Percentiles rank a stretch among this genome's conserved stretches.
These are phyloP conservation scores for Potentilla sterilis DNA, from an alignment of 306 rosid genomes.

Conservation along the genomic window DNA sequence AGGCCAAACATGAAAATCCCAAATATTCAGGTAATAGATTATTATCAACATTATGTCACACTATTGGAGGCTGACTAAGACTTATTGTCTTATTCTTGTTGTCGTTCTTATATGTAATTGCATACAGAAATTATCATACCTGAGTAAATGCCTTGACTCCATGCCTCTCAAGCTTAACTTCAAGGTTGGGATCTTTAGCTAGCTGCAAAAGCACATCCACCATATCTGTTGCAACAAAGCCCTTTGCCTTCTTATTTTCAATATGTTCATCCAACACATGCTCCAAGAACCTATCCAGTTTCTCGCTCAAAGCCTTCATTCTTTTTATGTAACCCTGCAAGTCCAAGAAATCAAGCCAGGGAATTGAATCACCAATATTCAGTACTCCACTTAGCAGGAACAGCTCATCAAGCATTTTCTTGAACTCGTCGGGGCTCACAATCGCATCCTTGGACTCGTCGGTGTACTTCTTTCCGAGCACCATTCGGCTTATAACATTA, in stretches of 20 bases:
- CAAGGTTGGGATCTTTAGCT: conserved; percentile 60
- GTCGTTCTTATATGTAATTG: not conserved
- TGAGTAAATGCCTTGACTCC: conserved; percentile 77
- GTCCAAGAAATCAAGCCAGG: conserved; percentile 77
- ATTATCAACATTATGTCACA: no score
- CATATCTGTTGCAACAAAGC: conserved; percentile 64
- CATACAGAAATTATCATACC: conserved; percentile 30
- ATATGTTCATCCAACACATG: conserved; percentile 82
- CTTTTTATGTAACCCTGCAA: conserved; percentile 80
- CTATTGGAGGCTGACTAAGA: no score
- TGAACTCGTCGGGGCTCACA: conserved; percentile 67
- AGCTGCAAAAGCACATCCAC: conserved; percentile 73
- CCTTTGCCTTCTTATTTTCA: conserved; percentile 39
- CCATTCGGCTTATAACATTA: conserved; percentile 88
- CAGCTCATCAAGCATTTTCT: conserved; percentile 79
- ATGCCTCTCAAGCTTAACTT: conserved; percentile 66
- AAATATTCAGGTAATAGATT: no score
- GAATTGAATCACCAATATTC: conserved; percentile 77
- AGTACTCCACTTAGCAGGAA: conserved; percentile 69
- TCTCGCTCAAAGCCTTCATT: conserved; percentile 73
- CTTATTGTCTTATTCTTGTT: no score
- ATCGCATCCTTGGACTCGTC: conserved; percentile 31
- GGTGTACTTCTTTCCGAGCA: conserved; percentile 69
- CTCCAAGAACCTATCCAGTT: conserved; percentile 69
- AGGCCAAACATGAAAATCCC: no score